Evolutionary conservation across 441 rosid species (phyloP).

Genomic region (Theobroma grandiflorum): DNA sequence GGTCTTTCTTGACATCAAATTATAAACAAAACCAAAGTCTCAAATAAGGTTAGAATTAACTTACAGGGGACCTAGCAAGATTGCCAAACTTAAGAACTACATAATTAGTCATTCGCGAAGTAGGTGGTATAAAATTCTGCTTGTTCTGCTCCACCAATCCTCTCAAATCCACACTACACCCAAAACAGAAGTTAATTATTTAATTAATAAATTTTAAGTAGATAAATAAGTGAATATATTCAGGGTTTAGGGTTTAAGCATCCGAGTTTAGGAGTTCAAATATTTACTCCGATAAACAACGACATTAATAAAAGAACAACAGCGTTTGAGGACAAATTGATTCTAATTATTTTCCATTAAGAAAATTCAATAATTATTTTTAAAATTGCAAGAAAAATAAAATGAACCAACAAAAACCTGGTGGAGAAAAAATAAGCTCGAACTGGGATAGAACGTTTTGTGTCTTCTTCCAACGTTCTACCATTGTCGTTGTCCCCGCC

Average conservation of each 20-base stretch:
- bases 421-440: conserved; percentile 91
- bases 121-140: conserved; percentile 81
- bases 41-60: conserved; percentile 28
- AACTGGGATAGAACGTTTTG: conserved; percentile 74
- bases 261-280: neutral
- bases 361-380: neutral
- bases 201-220: neutral
- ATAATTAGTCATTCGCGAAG: conserved; percentile 94
- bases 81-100: conserved; percentile 84
- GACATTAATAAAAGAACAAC: neutral
- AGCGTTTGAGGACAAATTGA: neutral
- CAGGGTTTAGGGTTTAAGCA: conserved; percentile 11
- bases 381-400: neutral
- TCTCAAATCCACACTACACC: conserved; percentile 89
- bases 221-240: neutral
- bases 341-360: neutral
- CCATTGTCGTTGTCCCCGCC: conserved; percentile 1
- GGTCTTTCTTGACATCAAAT: neutral
- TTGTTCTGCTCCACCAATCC: conserved; percentile 84
- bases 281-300: neutral
- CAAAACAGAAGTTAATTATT: conserved; percentile 11
- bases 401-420: conserved; percentile 48
- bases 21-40: neutral
- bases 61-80: conserved; percentile 59
- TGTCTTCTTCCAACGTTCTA: conserved; percentile 40